Evolutionary conservation across 108 stramenopile species (phyloP).

Genomic region (Discostella pseudostelligera): DNA sequence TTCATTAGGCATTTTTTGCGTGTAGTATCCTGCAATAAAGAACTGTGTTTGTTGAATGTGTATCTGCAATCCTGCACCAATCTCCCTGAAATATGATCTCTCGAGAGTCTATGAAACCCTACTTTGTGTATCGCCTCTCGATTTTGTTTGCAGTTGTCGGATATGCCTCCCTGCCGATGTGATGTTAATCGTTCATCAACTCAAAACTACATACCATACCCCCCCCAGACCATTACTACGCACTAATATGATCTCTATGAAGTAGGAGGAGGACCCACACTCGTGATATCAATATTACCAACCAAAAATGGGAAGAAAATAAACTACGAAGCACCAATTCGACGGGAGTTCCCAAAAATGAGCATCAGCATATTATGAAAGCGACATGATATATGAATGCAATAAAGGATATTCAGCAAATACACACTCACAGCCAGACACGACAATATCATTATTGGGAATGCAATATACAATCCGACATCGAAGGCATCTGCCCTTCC

Average conservation of each 20-base stretch:
- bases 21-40: no score
- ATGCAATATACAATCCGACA: constrained; percentile 68
- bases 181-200: no score
- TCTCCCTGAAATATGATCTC: no score
- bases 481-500: constrained; percentile 68
- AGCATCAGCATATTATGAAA: background rate
- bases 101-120: no score
- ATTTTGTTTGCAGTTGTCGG: no score
- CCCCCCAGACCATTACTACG: no score
- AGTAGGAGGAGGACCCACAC: constrained; percentile 76
- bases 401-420: background rate
- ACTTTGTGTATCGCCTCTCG: no score
- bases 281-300: constrained; percentile 63
- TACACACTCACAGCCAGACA: constrained; percentile 19
- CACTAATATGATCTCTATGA: background rate
- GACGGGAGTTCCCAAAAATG: background rate
- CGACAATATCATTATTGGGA: constrained; percentile 66
- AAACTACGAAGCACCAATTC: constrained; percentile 5
- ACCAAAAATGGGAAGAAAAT: constrained; percentile 72
- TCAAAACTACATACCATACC: no score
- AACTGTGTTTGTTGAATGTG: no score
- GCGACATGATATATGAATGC: background rate
- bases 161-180: no score
- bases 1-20: no score
- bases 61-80: no score